Evolutionary conservation across 441 rosid species (phyloP).

Genomic region (Pelargonium fulgidum): DNA sequence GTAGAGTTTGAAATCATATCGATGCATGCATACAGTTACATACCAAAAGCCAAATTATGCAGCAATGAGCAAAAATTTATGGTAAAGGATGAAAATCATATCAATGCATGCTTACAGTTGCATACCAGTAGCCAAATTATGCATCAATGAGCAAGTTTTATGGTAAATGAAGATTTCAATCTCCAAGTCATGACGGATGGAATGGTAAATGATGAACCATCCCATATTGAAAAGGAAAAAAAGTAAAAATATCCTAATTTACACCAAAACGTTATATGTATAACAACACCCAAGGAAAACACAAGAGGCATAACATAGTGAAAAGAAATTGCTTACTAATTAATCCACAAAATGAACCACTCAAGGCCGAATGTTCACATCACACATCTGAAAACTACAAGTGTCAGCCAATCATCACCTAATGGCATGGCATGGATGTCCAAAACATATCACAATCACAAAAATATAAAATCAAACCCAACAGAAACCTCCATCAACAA

Average conservation of each 20-base stretch:
- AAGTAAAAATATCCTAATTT: too few species aligned
- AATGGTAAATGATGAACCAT: too few species aligned
- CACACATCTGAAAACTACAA: too few species aligned
- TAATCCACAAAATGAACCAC: neutral
- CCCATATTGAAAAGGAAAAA: too few species aligned
- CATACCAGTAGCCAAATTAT: neutral
- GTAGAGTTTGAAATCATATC: neutral
- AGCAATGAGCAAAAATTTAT: too few species aligned
- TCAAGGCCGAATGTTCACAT: neutral
- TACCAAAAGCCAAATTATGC: neutral
- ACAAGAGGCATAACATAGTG: neutral
- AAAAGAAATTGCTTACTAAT: neutral
- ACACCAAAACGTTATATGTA: too few species aligned
- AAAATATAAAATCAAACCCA: neutral
- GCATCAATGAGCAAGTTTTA: too few species aligned
- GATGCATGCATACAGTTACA: neutral
- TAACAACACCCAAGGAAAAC: neutral
- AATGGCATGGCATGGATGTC: neutral
- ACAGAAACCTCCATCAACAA: neutral
- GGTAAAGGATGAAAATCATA: neutral
- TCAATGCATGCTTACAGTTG: neutral
- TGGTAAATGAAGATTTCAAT: too few species aligned
- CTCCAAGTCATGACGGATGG: too few species aligned
- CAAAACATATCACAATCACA: conserved; percentile 3
- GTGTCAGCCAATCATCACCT: neutral